Percentiles rank a stretch among this genome's conserved stretches.
Evolutionary conservation across 2,329 filamentous ascomycete species (phyloP).

Genomic region (Monilinia polystroma): DNA sequence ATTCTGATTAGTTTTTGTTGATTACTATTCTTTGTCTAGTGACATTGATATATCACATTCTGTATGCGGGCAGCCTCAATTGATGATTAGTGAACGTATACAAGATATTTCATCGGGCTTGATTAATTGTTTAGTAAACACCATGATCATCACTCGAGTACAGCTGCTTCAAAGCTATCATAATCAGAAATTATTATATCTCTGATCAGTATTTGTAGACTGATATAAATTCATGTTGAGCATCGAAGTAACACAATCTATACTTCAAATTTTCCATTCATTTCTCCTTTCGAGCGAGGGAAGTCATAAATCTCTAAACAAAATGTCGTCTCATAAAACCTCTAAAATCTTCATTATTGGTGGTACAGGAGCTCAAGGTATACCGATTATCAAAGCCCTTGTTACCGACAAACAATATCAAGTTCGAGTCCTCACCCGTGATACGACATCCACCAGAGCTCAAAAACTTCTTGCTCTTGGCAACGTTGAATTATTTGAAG

Average conservation of each 20-base stretch:
- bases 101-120: not conserved
- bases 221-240: conserved; percentile 56
- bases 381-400: conserved; percentile 48
- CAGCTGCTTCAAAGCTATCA: not conserved
- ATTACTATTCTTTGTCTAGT: not conserved
- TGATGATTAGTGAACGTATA: conserved; percentile 9
- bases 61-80: not conserved
- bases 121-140: conserved; percentile 6
- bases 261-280: not conserved
- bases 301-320: not conserved
- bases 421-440: conserved; percentile 50
- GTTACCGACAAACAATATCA: conserved; percentile 46
- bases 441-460: conserved; percentile 45
- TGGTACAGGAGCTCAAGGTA: conserved; percentile 53
- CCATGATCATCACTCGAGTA: too few species aligned
- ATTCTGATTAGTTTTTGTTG: not conserved
- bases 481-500: conserved; percentile 49
- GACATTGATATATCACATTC: not conserved
- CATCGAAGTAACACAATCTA: conserved; percentile 40
- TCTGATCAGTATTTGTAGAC: conserved; percentile 44
- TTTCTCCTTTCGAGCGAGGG: not conserved
- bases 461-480: conserved; percentile 45
- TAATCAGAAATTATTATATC: not conserved
- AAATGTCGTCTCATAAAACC: conserved; percentile 23
- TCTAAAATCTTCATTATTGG: conserved; percentile 46